Base-by-base conservation (phyloP, 345 rosid species). In the Citrus medica region DNA sequence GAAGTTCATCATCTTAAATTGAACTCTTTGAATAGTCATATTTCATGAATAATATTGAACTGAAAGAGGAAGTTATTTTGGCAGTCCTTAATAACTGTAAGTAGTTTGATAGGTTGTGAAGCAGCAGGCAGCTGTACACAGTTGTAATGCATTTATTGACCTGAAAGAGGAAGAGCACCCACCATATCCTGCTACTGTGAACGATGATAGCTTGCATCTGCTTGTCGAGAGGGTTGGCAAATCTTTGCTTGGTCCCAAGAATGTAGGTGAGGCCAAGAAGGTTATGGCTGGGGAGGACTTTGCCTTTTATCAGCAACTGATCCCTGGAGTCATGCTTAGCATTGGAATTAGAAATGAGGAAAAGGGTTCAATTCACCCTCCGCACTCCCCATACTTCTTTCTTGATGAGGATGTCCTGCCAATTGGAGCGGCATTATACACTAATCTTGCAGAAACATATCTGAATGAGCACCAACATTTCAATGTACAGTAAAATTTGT, bases 221-320 rank as follows among this genome's bases (percentile, higher is more conserved):
- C 91, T 84, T 33, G 90, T 88, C 6, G 82, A 86, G 72, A 89
- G 79, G 63, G 90, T 92, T 24, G 86, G 88, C 37, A 76, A 76
- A 66, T 86, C 80, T 74, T 76, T 92, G 84, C 83, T 93, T 61
- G 98, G 97, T 69, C 83, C 89, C 0, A 88, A 88, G 83, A 90
- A 88, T 40, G 87, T 89, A 8, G 80, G 69, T 81, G 79, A 32
- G 25, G 87, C 80, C 32, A 9, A 63, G 13, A 93, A 86, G 79
- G 72, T 88, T 42, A 88, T 93, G 94, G 97, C 91, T 0, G 97
- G 97, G 4, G 98, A 93, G 84, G 98, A 93, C 81, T 95, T 95
- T 71, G 87, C 95, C 55, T 92, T 93, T 83, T 93, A 90, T 78
- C 95, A 90, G 84, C 88, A 93, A 78, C 10, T 27, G 82, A 87